Conservation (phyloP, 2,329 filamentous ascomycete genomes). For the Ciborinia camelliae region DNA sequence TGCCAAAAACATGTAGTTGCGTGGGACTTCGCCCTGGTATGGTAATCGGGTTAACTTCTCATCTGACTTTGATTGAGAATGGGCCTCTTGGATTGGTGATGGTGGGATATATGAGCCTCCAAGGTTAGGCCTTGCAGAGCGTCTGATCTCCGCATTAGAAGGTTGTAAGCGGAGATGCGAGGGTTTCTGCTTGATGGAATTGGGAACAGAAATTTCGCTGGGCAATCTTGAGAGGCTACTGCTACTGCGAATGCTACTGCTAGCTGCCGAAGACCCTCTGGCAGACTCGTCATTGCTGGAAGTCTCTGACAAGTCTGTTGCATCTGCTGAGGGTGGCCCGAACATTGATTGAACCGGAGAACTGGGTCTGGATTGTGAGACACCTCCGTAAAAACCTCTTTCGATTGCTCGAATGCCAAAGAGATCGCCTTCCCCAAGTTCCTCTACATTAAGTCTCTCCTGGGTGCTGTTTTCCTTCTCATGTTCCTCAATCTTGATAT, state of each 20-base stretch:
- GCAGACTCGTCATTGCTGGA: not conserved
- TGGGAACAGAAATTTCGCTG: not conserved
- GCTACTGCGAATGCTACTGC: not conserved
- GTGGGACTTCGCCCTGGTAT: constrained; percentile 8
- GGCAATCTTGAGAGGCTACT: not conserved
- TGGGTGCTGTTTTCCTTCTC: constrained; percentile 12
- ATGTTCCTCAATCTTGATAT: constrained; percentile 16
- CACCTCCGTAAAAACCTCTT: constrained; percentile 24
- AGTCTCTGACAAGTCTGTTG: not conserved
- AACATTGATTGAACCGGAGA: constrained; percentile 19
- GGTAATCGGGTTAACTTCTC: not conserved
- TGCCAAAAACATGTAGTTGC: constrained; percentile 3
- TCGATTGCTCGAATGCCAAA: constrained; percentile 27
- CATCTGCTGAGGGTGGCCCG: constrained; percentile 5
- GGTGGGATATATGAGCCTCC: constrained; percentile 7
- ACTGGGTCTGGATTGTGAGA: constrained; percentile 22
- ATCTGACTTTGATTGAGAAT: constrained; percentile 3
- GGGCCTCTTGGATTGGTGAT: not conserved
- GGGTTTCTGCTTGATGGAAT: constrained; percentile 14
- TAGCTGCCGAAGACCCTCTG: not conserved
- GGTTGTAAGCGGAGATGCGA: constrained; percentile 11
- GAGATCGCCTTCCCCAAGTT: constrained; percentile 22
- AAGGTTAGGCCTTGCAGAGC: not conserved
- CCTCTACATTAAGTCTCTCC: constrained; percentile 15
- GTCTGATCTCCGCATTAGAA: constrained; percentile 5